Evolutionary conservation across 2,329 filamentous ascomycete genomes (phyloP).

Genomic region (Thermoascus crustaceus): DNA sequence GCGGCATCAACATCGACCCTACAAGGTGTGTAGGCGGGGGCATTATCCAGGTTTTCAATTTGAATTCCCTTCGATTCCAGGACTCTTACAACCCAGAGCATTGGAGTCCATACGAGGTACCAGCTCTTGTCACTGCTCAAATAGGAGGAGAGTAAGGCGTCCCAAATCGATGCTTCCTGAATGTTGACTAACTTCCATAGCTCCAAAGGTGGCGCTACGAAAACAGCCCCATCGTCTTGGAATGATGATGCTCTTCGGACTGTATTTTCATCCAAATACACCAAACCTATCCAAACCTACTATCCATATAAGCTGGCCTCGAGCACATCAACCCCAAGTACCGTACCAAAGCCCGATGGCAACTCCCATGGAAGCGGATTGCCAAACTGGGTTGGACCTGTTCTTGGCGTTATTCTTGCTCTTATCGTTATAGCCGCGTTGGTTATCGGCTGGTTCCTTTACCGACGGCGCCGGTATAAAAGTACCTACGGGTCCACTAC

Average conservation of each 20-base stretch:
- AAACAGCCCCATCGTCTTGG: slow-evolving; percentile 34
- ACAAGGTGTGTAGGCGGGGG: slow-evolving; percentile 42
- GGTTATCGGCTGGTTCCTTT: background rate
- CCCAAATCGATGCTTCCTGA: slow-evolving; percentile 1
- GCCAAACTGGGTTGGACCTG: background rate
- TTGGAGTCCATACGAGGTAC: slow-evolving; percentile 26
- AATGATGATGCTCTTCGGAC: slow-evolving; percentile 39
- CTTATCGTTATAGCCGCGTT: background rate
- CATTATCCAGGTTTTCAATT: slow-evolving; percentile 45
- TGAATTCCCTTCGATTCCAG: slow-evolving; percentile 26
- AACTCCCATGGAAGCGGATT: background rate
- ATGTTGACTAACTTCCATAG: slow-evolving; percentile 12
- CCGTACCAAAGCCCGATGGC: background rate
- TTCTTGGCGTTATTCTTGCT: background rate
- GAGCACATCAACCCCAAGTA: background rate
- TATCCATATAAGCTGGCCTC: slow-evolving; percentile 47
- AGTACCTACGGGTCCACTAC: background rate
- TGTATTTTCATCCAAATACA: slow-evolving; percentile 51
- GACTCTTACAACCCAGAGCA: slow-evolving; percentile 20
- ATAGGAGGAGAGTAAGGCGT: slow-evolving; percentile 30
- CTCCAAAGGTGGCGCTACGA: slow-evolving; percentile 25
- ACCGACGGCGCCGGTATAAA: slow-evolving; percentile 1
- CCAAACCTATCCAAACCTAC: slow-evolving; percentile 47
- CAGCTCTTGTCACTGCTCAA: slow-evolving; percentile 17
- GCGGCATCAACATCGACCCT: slow-evolving; percentile 17